Base-by-base conservation (phyloP, 352 stramenopile species). In the Phytophthora sp. region DNA sequence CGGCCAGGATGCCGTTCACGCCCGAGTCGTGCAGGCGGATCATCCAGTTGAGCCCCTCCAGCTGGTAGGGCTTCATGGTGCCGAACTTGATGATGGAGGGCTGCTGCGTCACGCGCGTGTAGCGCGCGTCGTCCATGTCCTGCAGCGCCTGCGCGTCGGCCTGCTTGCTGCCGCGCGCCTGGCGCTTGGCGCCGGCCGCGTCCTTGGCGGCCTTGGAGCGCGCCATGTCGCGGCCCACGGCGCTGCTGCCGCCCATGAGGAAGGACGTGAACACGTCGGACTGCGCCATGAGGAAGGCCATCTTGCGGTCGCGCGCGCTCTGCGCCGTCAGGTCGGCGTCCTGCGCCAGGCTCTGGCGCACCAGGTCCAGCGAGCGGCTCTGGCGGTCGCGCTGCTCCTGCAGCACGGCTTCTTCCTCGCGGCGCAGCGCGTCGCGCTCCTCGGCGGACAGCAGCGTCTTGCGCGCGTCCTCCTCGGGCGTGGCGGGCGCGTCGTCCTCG, bases 11-110 rank as follows among this genome's bases (percentile, higher is more conserved):
- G 26, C 84, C 86, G 58, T 95, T 96, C 13, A 94, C 85, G 0
- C 85, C 88, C 13, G 81, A 89, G 65, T 95, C 85, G 60, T 99
- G 95, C 6, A 99, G 83, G 27, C 97, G 78, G 81, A 98, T 93
- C 87, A 96, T 94, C 88, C 88, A 96, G 74, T 96, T 96, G 13
- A 96, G 76, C 1, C 88, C 88, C 62, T 96, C 88, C 3, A 96
- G 45, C 54, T 96, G 88, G 51, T 94, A 96, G 6, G 87, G 85
- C 66, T 95, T 95, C 87, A 96, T 95, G 21, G 82, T 92, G 37
- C 87, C 87, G 54, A 92, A 93, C 60, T 92, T 88, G 65, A 95
- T 95, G 53, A 67, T 77, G 11, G 83, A 82, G 31, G 87, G 87
- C 68, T 95, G 87, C 54, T 91, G 87, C 30, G 84, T 92, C 24